These are phyloP conservation scores for Lophium mytilinum DNA, from an alignment of 495 filamentous ascomycete species.

Conservation along the genomic window DNA sequence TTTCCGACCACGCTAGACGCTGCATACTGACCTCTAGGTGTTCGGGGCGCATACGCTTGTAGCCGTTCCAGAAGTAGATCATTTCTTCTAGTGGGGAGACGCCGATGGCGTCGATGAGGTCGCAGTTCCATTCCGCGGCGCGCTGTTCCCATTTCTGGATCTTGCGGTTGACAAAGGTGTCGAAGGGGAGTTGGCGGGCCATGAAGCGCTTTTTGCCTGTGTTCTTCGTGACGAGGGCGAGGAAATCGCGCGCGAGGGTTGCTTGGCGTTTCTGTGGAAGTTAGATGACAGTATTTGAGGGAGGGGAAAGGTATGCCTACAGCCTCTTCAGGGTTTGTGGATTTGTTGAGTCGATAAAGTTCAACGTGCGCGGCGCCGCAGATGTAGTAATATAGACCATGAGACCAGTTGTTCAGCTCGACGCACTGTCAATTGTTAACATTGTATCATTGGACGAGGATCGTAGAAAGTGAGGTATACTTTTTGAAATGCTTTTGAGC, in stretches of 20 bases:
- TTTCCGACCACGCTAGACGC: constrained; percentile 58
- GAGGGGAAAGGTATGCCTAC: constrained; percentile 1
- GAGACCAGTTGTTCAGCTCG: constrained; percentile 85
- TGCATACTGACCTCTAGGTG: constrained; percentile 58
- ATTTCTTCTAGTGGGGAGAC: constrained; percentile 84
- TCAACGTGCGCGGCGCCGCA: constrained; percentile 70
- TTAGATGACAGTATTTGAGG: neutral
- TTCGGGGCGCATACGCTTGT: constrained; percentile 61
- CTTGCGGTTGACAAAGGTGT: constrained; percentile 79
- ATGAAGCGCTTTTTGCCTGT: constrained; percentile 86
- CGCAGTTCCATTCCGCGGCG: constrained; percentile 56
- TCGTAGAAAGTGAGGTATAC: constrained; percentile 1
- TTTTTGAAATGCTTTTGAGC: constrained; percentile 57
- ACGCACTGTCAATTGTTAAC: constrained; percentile 46
- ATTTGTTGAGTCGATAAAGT: constrained; percentile 58
- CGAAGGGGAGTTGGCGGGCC: constrained; percentile 82
- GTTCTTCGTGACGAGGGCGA: constrained; percentile 62
- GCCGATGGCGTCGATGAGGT: constrained; percentile 74
- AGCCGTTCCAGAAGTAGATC: constrained; percentile 89
- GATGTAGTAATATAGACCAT: constrained; percentile 83
- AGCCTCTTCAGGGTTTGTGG: constrained; percentile 44
- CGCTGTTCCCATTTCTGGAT: constrained; percentile 83
- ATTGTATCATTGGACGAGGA: neutral
- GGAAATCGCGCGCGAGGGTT: constrained; percentile 57
- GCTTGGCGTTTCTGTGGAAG: constrained; percentile 38